phyloP scores from a whole-genome alignment of 495 filamentous ascomycete genomes.

The Aspergillus baeticus region DNA sequence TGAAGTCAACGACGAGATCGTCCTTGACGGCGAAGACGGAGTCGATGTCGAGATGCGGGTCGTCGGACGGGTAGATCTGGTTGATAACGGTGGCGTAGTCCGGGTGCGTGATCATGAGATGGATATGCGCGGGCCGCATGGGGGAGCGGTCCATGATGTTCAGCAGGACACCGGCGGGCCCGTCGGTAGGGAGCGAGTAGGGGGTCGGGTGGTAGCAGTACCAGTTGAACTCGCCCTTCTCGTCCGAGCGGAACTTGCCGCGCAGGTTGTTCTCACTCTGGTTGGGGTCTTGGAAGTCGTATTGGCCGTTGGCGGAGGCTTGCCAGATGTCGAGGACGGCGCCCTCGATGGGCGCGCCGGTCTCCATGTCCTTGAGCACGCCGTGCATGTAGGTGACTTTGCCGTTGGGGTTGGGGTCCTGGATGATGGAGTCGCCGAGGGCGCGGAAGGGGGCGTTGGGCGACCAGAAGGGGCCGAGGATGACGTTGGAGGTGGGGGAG shows the following conservation, averaged over 20 bases:
- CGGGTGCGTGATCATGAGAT: slow-evolving; percentile 50
- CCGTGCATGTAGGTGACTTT: slow-evolving; percentile 75
- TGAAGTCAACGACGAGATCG: slow-evolving; percentile 63
- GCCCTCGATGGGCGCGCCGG: slow-evolving; percentile 64
- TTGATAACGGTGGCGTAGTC: slow-evolving; percentile 56
- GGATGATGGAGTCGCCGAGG: slow-evolving; percentile 68
- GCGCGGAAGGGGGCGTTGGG: slow-evolving; percentile 77
- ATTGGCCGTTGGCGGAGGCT: slow-evolving; percentile 78
- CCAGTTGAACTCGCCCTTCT: slow-evolving; percentile 71
- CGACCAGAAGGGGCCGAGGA: slow-evolving; percentile 86
- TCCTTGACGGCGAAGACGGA: slow-evolving; percentile 69
- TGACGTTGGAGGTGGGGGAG: slow-evolving; percentile 76
- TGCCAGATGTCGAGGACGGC: slow-evolving; percentile 88
- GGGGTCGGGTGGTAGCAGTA: slow-evolving; percentile 83
- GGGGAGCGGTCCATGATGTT: slow-evolving; percentile 67
- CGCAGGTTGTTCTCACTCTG: slow-evolving; percentile 80
- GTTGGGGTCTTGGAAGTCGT: slow-evolving; percentile 85
- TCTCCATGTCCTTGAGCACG: slow-evolving; percentile 67
- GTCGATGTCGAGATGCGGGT: slow-evolving; percentile 60
- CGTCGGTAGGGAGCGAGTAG: slow-evolving; percentile 76
- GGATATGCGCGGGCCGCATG: slow-evolving; percentile 50
- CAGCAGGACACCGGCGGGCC: slow-evolving; percentile 68
- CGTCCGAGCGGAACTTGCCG: slow-evolving; percentile 78
- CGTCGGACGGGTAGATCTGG: slow-evolving; percentile 62
- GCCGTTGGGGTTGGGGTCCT: slow-evolving; percentile 62